phyloP scores from a whole-genome alignment of 2,329 filamentous ascomycete species.

The Trichoderma pleuroti region DNA sequence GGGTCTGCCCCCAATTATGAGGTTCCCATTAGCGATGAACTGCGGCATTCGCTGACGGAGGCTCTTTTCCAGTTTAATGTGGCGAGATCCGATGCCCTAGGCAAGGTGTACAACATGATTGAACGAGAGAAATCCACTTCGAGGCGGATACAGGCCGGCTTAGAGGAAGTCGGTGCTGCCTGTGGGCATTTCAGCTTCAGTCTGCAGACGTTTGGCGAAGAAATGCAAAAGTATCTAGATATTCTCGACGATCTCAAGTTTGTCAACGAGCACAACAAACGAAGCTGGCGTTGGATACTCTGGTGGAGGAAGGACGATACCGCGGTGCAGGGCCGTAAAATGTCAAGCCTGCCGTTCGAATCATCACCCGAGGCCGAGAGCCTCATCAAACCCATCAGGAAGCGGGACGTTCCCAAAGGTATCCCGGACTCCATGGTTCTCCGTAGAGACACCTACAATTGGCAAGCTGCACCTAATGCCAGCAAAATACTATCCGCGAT shows the following conservation, averaged over 20 bases:
- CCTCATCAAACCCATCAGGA: slow-evolving; percentile 41
- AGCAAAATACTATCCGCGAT: slow-evolving; percentile 38
- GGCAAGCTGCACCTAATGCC: slow-evolving; percentile 44
- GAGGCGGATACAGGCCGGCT: slow-evolving; percentile 73
- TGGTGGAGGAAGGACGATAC: slow-evolving; percentile 57
- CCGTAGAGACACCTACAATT: slow-evolving; percentile 46
- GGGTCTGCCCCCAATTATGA: slow-evolving; percentile 27
- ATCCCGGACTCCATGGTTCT: slow-evolving; percentile 48
- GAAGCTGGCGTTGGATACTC: slow-evolving; percentile 74
- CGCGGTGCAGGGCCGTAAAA: not conserved
- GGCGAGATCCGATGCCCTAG: slow-evolving; percentile 68
- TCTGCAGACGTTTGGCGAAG: slow-evolving; percentile 79
- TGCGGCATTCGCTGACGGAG: slow-evolving; percentile 69
- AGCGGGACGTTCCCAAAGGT: slow-evolving; percentile 46
- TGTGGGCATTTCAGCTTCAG: slow-evolving; percentile 92
- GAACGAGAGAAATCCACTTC: slow-evolving; percentile 61
- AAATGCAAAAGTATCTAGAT: slow-evolving; percentile 74
- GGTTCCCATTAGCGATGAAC: slow-evolving; percentile 67
- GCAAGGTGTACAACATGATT: slow-evolving; percentile 70
- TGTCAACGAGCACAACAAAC: slow-evolving; percentile 55
- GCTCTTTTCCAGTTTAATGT: slow-evolving; percentile 71
- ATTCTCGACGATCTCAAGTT: slow-evolving; percentile 78
- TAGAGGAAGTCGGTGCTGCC: slow-evolving; percentile 87
- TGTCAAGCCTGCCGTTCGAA: slow-evolving; percentile 25
- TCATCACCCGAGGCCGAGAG: slow-evolving; percentile 33